phyloP scores from a whole-genome alignment of 495 filamentous ascomycete genomes.

The Sphaerosporella brunnea region DNA sequence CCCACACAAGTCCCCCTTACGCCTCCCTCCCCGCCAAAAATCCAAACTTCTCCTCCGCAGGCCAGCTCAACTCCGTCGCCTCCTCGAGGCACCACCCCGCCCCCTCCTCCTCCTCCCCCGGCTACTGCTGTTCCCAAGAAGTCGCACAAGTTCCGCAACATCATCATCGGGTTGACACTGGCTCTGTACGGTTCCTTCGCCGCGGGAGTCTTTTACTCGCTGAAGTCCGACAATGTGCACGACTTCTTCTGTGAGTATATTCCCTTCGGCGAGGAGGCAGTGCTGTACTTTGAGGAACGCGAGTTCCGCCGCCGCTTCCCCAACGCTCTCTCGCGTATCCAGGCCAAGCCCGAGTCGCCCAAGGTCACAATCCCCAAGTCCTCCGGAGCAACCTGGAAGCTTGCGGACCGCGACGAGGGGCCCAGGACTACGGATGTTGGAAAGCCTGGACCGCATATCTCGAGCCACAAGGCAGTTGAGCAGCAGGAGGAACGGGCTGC shows the following conservation, averaged over 20 bases:
- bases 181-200: constrained; percentile 62
- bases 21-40: constrained; percentile 34
- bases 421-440: constrained; percentile 18
- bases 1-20: constrained; percentile 44
- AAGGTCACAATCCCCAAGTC: constrained; percentile 66
- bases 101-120: constrained; percentile 30
- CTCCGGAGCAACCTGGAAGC: constrained; percentile 69
- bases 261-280: constrained; percentile 82
- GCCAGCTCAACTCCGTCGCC: constrained; percentile 15
- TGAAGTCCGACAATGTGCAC: constrained; percentile 92
- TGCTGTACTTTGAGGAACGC: constrained; percentile 92
- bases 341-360: constrained; percentile 30
- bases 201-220: constrained; percentile 75
- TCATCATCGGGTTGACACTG: constrained; percentile 52
- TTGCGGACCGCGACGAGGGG: constrained; percentile 36
- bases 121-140: constrained; percentile 32
- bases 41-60: constrained; percentile 29
- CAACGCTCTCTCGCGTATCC: constrained; percentile 37
- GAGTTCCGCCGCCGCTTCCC: constrained; percentile 88
- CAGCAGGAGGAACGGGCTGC: constrained; percentile 25
- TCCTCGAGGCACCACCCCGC: constrained; percentile 31
- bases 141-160: constrained; percentile 54
- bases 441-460: constrained; percentile 20
- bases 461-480: constrained; percentile 6
- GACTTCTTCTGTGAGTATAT: constrained; percentile 98